phyloP scores from a whole-genome alignment of 1,139 yeast genomes.

The Hemisphaericaspora xylofermentans region DNA sequence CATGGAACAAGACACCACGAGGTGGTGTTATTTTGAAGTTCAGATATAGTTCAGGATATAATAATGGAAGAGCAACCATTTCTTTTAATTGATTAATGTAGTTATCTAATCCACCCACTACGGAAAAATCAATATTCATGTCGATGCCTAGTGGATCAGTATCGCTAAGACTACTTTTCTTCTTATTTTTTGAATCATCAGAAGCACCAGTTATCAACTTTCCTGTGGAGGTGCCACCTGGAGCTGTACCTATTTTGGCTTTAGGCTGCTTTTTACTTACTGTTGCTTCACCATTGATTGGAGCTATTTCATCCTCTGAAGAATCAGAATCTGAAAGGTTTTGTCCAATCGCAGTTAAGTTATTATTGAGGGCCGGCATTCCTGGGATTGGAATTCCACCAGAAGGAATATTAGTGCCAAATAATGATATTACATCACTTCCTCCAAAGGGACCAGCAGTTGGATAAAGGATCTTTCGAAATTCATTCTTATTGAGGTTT shows the following conservation, averaged over 20 bases:
- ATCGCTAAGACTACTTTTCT: slow-evolving; percentile 78
- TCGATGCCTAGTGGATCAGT: slow-evolving; percentile 94
- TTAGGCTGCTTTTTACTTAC: slow-evolving; percentile 25
- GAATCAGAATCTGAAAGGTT: slow-evolving; percentile 62
- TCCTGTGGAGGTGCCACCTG: slow-evolving; percentile 19
- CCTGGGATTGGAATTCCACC: slow-evolving; percentile 48
- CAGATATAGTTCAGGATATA: slow-evolving; percentile 92
- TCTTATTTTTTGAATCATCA: slow-evolving; percentile 30
- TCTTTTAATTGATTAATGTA: slow-evolving; percentile 92
- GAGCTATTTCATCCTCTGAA: slow-evolving; percentile 60
- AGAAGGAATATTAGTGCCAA: slow-evolving; percentile 64
- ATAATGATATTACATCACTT: slow-evolving; percentile 74
- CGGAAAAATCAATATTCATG: slow-evolving; percentile 85
- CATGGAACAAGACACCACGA: slow-evolving; percentile 95
- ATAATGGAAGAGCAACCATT: slow-evolving; percentile 91
- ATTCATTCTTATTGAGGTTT: slow-evolving; percentile 40
- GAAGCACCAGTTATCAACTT: slow-evolving; percentile 40
- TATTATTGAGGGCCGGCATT: slow-evolving; percentile 22
- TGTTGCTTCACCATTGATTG: slow-evolving; percentile 41
- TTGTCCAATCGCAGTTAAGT: slow-evolving; percentile 52
- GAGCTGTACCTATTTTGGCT: slow-evolving; percentile 18
- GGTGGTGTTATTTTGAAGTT: slow-evolving; percentile 94
- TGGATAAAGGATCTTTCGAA: slow-evolving; percentile 72
- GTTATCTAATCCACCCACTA: slow-evolving; percentile 90
- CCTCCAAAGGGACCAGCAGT: slow-evolving; percentile 99